Evolutionary conservation across 129 eudicot genomes (phyloP).

Genomic region (Gnaphalium uliginosum): DNA sequence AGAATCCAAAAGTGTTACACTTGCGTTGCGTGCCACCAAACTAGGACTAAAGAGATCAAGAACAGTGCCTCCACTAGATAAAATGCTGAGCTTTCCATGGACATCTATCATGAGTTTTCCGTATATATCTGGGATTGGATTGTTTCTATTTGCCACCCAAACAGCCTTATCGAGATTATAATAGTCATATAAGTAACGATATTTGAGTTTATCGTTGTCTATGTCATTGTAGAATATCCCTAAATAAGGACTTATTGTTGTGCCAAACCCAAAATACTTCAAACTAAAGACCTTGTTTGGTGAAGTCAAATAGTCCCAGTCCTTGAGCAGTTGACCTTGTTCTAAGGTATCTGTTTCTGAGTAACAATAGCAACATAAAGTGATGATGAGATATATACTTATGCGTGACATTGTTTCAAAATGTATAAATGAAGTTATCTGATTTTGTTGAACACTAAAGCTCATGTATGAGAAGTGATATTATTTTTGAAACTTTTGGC

Average conservation of each 20-base stretch:
- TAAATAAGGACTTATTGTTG: constrained; percentile 22
- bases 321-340: constrained; percentile 42
- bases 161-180: constrained; percentile 20
- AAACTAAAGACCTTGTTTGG: constrained; percentile 36
- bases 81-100: constrained; percentile 25
- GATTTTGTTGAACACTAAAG: neutral
- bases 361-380: constrained; percentile 19
- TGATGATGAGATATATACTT: neutral
- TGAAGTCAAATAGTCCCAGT: constrained; percentile 40
- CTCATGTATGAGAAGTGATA: neutral
- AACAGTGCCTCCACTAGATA: constrained; percentile 8
- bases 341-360: constrained; percentile 41
- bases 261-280: constrained; percentile 43
- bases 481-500: neutral
- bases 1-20: constrained; percentile 22
- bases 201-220: neutral
- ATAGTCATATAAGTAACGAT: neutral
- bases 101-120: constrained; percentile 23
- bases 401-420: neutral
- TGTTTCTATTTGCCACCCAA: constrained; percentile 54
- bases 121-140: constrained; percentile 29
- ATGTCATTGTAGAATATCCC: constrained; percentile 41
- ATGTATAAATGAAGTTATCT: neutral
- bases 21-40: constrained; percentile 7
- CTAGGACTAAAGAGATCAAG: constrained; percentile 11